Evolutionary conservation across 176 grass and related monocot species (phyloP).

Genomic region (Cenchrus fungigraminus): DNA sequence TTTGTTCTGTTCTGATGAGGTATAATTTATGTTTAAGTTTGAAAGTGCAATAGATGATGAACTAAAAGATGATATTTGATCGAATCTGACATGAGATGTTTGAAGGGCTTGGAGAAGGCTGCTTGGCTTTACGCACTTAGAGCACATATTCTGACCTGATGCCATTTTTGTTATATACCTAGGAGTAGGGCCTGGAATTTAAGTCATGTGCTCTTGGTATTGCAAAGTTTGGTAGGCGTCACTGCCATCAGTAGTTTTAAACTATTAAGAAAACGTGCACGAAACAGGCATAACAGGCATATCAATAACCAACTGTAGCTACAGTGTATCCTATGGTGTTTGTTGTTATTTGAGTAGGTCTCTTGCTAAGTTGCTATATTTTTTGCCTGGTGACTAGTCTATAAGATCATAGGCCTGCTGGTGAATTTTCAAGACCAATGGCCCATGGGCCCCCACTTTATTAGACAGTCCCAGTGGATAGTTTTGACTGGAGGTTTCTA

Average conservation of each 20-base stretch:
- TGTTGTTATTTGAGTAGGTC: slow-evolving; percentile 6
- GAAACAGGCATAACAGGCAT: slow-evolving; percentile 17
- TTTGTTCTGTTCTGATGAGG: not conserved
- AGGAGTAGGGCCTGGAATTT: slow-evolving; percentile 32
- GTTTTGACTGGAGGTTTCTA: slow-evolving; percentile 3
- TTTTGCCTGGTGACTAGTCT: slow-evolving; percentile 15
- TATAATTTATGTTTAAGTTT: slow-evolving; percentile 15
- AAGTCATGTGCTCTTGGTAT: slow-evolving; percentile 22
- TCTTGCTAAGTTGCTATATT: slow-evolving; percentile 29
- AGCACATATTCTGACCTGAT: not conserved
- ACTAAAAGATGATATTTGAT: slow-evolving; percentile 19
- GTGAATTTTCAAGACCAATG: slow-evolving; percentile 7
- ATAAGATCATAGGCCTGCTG: slow-evolving; percentile 3
- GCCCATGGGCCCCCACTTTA: not conserved
- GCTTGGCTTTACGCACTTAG: not conserved
- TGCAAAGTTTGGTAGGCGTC: slow-evolving; percentile 26
- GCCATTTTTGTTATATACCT: slow-evolving; percentile 23
- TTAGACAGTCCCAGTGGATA: not conserved
- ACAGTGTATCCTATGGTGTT: not conserved
- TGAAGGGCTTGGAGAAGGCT: not conserved
- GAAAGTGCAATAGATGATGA: slow-evolving; percentile 10
- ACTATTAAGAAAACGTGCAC: slow-evolving; percentile 38
- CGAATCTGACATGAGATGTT: not conserved
- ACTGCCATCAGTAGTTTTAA: slow-evolving; percentile 32
- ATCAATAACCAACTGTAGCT: not conserved